Percentiles rank a stretch among this genome's conserved stretches.
phyloP scores from a whole-genome alignment of 1,139 yeast species.

The Geotrichum citri-aurantii region DNA sequence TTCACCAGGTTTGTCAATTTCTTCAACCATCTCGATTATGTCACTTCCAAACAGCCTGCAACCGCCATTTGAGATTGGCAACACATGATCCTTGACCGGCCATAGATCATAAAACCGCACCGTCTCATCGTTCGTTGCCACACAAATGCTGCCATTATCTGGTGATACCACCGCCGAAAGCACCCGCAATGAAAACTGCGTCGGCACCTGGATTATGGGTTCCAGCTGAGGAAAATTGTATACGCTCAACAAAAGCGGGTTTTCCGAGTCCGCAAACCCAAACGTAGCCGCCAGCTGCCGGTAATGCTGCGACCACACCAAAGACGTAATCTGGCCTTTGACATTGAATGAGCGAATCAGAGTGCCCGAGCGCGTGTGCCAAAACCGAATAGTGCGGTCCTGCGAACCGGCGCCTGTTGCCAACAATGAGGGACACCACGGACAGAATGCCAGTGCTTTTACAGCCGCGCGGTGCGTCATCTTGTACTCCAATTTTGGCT shows the following conservation, averaged over 20 bases:
- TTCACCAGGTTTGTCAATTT: slow-evolving; percentile 16
- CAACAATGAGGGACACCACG: slow-evolving; percentile 63
- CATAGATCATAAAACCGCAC: slow-evolving; percentile 62
- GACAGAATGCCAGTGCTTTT: slow-evolving; percentile 76
- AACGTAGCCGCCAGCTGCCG: slow-evolving; percentile 63
- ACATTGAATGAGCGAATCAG: slow-evolving; percentile 48
- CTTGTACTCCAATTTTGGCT: slow-evolving; percentile 43
- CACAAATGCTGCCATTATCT: slow-evolving; percentile 51
- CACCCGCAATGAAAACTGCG: slow-evolving; percentile 48
- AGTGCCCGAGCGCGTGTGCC: slow-evolving; percentile 72
- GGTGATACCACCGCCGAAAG: slow-evolving; percentile 59
- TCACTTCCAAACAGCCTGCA: slow-evolving; percentile 16
- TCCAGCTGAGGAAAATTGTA: slow-evolving; percentile 58
- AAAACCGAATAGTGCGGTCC: slow-evolving; percentile 55
- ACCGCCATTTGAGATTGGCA: slow-evolving; percentile 11
- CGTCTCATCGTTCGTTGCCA: slow-evolving; percentile 66
- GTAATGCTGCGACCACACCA: slow-evolving; percentile 56
- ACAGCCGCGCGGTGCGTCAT: slow-evolving; percentile 72
- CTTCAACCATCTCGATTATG: slow-evolving; percentile 18
- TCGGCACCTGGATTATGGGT: slow-evolving; percentile 43
- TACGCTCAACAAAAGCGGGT: slow-evolving; percentile 44
- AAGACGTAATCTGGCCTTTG: slow-evolving; percentile 61
- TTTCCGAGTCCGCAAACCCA: slow-evolving; percentile 54
- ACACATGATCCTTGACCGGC: slow-evolving; percentile 30
- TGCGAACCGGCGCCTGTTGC: slow-evolving; percentile 84